Evolutionary conservation across 805 yeast species (phyloP).

Genomic region (Starmerella sp.): DNA sequence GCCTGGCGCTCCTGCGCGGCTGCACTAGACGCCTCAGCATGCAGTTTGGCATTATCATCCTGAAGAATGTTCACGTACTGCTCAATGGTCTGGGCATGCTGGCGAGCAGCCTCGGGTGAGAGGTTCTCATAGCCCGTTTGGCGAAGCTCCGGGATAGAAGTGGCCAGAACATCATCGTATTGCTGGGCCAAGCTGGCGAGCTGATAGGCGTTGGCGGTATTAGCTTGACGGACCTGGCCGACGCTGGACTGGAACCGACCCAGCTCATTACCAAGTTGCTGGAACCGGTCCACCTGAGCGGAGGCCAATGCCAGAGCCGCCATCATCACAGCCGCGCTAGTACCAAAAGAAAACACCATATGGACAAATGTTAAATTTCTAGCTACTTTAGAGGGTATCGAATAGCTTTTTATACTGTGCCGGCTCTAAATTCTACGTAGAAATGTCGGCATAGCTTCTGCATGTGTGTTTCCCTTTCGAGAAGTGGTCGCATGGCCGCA

Average conservation of each 20-base stretch:
- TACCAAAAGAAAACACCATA: background rate
- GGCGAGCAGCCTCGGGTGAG: constrained; percentile 16
- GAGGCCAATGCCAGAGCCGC: background rate
- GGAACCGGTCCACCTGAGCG: constrained; percentile 18
- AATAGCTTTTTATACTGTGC: background rate
- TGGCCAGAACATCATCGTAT: constrained; percentile 15
- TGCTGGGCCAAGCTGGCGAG: constrained; percentile 9
- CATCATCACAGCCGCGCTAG: background rate
- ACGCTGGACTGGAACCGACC: constrained; percentile 61
- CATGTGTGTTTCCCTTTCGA: background rate
- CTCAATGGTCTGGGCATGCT: constrained; percentile 16
- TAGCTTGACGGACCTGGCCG: constrained; percentile 36
- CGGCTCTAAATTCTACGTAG: background rate
- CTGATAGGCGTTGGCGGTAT: constrained; percentile 5
- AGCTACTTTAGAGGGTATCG: too few species aligned
- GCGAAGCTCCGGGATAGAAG: constrained; percentile 10
- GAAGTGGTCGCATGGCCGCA: background rate
- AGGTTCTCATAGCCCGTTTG: constrained; percentile 18
- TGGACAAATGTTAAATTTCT: background rate
- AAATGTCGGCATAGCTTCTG: background rate
- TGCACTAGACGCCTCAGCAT: constrained; percentile 7
- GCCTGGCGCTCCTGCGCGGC: background rate
- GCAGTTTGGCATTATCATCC: constrained; percentile 11
- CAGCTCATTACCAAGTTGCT: constrained; percentile 54
- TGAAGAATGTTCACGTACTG: constrained; percentile 14